phyloP scores from a whole-genome alignment of 2,329 filamentous ascomycete species.

The Paecilomyces niveus region DNA sequence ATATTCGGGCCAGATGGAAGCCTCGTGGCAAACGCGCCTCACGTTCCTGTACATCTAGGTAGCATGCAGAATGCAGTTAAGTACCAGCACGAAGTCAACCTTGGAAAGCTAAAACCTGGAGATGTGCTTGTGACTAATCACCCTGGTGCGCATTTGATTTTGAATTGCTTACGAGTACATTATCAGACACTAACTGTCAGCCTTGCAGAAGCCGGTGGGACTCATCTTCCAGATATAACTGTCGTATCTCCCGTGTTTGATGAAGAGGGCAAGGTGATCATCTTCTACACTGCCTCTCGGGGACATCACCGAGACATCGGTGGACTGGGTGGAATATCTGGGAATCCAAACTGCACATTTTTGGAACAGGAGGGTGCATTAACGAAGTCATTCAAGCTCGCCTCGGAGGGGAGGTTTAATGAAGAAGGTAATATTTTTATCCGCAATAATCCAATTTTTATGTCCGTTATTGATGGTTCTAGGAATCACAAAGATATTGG shows the following conservation, averaged over 20 bases:
- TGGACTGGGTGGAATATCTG: constrained; percentile 18
- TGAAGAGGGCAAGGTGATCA: constrained; percentile 60
- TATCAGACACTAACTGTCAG: not conserved
- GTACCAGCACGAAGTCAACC: constrained; percentile 68
- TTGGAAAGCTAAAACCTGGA: constrained; percentile 64
- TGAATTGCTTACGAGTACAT: not conserved
- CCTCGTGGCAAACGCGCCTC: constrained; percentile 60
- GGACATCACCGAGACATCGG: constrained; percentile 56
- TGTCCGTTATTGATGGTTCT: not conserved
- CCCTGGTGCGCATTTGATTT: constrained; percentile 42
- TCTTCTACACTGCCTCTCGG: constrained; percentile 69
- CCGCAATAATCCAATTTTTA: not conserved
- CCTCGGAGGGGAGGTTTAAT: constrained; percentile 50
- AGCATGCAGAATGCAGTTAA: constrained; percentile 73
- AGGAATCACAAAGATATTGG: constrained; percentile 2
- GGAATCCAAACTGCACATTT: constrained; percentile 30
- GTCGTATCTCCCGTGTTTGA: constrained; percentile 69
- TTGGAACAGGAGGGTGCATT: constrained; percentile 50
- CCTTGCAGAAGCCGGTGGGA: constrained; percentile 68
- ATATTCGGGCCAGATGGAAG: constrained; percentile 68
- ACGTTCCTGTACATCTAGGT: constrained; percentile 71
- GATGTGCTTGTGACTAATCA: constrained; percentile 76
- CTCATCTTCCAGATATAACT: constrained; percentile 72
- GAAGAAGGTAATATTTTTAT: not conserved
- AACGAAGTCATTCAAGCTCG: constrained; percentile 57